Percentiles rank a stretch among this genome's conserved stretches.
phyloP scores from a whole-genome alignment of 805 yeast genomes.

The Candida ovalis region DNA sequence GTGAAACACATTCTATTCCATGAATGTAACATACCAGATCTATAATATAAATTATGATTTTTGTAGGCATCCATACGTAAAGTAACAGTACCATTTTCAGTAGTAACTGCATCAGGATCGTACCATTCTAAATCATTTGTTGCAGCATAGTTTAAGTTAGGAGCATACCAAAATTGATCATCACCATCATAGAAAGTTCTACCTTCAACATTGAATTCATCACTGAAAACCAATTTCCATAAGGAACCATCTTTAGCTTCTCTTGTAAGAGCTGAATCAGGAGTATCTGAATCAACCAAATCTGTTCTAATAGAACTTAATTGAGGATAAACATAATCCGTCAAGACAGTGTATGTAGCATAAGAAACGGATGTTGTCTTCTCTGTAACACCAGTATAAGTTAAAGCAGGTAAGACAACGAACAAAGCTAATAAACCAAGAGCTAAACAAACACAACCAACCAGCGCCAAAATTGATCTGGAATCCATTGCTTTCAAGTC shows the following conservation, averaged over 20 bases:
- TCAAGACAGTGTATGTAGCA: conserved; percentile 39
- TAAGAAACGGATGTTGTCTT: conserved; percentile 7
- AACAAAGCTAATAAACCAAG: conserved; percentile 66
- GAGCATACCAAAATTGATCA: conserved; percentile 88
- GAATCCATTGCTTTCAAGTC: conserved; percentile 67
- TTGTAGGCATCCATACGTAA: conserved; percentile 76
- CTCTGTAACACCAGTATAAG: conserved; percentile 66
- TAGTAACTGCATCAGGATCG: conserved; percentile 83
- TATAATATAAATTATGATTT: conserved; percentile 74
- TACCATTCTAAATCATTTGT: conserved; percentile 94
- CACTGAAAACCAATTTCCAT: conserved; percentile 83
- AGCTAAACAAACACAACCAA: conserved; percentile 56
- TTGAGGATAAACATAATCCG: conserved; percentile 54
- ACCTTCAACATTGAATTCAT: conserved; percentile 88
- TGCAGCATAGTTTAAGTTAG: conserved; percentile 79
- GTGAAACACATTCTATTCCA: conserved; percentile 93
- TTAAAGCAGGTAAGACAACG: conserved; percentile 76
- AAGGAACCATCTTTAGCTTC: conserved; percentile 54
- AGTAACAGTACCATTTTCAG: conserved; percentile 66
- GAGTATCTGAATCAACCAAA: conserved; percentile 75
- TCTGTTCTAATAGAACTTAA: conserved; percentile 55
- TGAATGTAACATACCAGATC: conserved; percentile 88
- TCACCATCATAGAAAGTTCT: conserved; percentile 87
- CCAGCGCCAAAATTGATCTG: conserved; percentile 55
- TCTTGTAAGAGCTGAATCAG: conserved; percentile 41